Base-by-base conservation (phyloP, 179 eudicot species). In the Corrigiola litoralis region DNA sequence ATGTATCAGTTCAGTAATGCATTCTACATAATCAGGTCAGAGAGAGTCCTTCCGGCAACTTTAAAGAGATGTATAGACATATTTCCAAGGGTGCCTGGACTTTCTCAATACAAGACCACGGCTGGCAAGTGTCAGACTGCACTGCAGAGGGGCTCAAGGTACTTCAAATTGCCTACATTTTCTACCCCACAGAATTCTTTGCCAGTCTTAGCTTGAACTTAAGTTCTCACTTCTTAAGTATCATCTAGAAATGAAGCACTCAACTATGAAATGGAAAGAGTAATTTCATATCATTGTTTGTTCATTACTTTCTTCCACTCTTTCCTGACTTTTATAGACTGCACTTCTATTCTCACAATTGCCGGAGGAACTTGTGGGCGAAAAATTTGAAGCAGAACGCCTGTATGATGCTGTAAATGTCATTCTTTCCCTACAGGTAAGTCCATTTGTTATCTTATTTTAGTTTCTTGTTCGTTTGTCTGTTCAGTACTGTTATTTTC, bases 111-210 rank as follows among this genome's bases (percentile, higher is more conserved):
- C 88, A 77, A 72, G 92, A 84, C 72, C 90, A 89, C 63, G 85
- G 92, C 18, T 89, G 92, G 96, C 84, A 72, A 50, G 92, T 89
- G 37, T 89, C 96, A 3, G 94, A 85, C 68, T 82, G 87, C 69
- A 89, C 94, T 6, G 87, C 84, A n/a, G 90, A 86, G 75, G 96
- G 79, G 10, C 67, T 87, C 10, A 89, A 81, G 85, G 92, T 88
- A 44, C 9, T 24, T 33, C 5, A 28, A 7, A 12, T 8, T 52
- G 10, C 28, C n/a, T n/a, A n/a, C n/a, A n/a, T n/a, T n/a, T n/a
- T n/a, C n/a, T n/a, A n/a, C n/a, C n/a, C 11, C 53, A n/a, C 25
- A 17, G 50, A 45, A 6, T 17, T 18, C 4, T 11, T 4, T 45
- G 57, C 41, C 12, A 18, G 11, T 54, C 13, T 12, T 31, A 12